Percentiles rank a stretch among this genome's conserved stretches.
phyloP scores from a whole-genome alignment of 192 early-diverging fungal species.

The Coemansia sp. region DNA sequence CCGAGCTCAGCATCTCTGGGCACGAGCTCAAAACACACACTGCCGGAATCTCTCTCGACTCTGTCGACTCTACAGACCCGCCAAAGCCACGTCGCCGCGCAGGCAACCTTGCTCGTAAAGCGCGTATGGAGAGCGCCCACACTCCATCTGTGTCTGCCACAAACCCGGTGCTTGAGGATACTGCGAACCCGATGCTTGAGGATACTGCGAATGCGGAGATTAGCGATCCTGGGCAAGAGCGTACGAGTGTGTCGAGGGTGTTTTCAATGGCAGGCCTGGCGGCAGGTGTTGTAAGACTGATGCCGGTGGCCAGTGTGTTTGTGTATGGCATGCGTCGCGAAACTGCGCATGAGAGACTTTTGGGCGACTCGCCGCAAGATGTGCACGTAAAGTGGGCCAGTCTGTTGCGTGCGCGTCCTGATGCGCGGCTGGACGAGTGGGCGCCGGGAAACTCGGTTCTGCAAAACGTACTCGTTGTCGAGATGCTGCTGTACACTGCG shows the following conservation, averaged over 20 bases:
- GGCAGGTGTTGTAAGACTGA: constrained; percentile 21
- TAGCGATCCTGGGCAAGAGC: constrained; percentile 18
- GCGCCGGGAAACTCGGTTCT: constrained; percentile 30
- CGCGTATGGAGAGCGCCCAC: constrained; percentile 21
- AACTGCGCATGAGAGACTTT: constrained; percentile 24
- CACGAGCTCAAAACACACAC: constrained; percentile 5
- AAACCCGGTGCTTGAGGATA: no score
- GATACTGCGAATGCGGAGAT: constrained; percentile 24
- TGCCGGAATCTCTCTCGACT: constrained; percentile 22
- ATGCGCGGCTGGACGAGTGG: constrained; percentile 39
- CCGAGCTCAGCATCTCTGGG: background rate
- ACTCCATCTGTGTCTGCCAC: background rate
- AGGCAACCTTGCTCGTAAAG: constrained; percentile 50
- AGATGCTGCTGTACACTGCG: constrained; percentile 17
- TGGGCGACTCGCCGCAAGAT: constrained; percentile 31
- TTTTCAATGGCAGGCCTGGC: constrained; percentile 39
- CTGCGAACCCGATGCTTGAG: constrained; percentile 6
- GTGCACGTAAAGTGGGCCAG: constrained; percentile 33
- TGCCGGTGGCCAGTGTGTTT: constrained; percentile 33
- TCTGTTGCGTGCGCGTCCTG: constrained; percentile 33
- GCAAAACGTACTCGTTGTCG: constrained; percentile 34
- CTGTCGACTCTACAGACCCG: background rate
- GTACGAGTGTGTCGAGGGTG: constrained; percentile 1
- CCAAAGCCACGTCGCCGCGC: constrained; percentile 25
- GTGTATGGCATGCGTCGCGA: constrained; percentile 41